Evolutionary conservation across 345 rosid genomes (phyloP), one percentile per base, ranked within the genome.

Genomic region (Salix purpurea): DNA sequence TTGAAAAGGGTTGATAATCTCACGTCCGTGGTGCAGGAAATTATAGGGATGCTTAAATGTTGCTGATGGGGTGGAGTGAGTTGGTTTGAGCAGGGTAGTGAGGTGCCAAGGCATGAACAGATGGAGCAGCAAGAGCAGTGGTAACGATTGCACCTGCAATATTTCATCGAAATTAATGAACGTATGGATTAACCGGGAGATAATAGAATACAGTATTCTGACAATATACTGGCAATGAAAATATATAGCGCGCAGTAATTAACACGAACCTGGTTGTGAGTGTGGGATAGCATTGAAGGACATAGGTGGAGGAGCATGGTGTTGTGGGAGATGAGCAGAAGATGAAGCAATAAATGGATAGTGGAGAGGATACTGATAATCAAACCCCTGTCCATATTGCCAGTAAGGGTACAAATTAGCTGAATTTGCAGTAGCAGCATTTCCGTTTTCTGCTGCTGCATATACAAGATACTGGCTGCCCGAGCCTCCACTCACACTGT

Each of bases 401-500:
- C 69, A 23, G 26, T 69, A 76, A 5, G 74, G 69, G 5, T 69
- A 77, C 24, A 30, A 46, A 74, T 32, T 26, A 4, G 76, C 16
- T 14, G 19, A 74, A 9, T 62, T 73, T 40, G 75, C 54, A 48
- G 5, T 0, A 56, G n/a, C 14, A 12, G 10, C 9, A 5, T 1
- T 70, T 8, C 65, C 78, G 6, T 65, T 65, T 28, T 40, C 61
- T 15, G 58, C 50, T 4, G 72, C 61, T 13, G 56, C 78, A 5
- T 76, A 76, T 10, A 76, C 65, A 39, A 69, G 10, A 69, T 69
- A 69, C 7, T 70, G 74, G 58, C 73, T 8, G 34, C 28, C 42
- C 21, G 74, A 42, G 42, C 91, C 92, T 77, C 97, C 97, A 77
- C 89, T 88, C 21, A 84, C 82, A 64, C 84, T 87, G 87, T 89